Conservation (phyloP, 768 basidiomycete genomes). For the Auriscalpium microsporum region DNA sequence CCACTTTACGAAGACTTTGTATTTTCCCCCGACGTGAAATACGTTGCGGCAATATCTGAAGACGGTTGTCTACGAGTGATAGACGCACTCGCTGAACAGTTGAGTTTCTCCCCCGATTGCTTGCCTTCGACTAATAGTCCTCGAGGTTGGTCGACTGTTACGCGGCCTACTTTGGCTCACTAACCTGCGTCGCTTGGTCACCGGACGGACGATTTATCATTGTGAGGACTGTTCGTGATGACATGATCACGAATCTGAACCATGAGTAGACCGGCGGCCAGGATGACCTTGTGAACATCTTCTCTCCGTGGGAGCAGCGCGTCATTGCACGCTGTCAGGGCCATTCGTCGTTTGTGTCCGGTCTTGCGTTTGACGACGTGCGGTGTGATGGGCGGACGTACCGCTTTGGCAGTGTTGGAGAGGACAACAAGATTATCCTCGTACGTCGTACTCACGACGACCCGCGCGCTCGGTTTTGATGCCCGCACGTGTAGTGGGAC, state of each 20-base stretch:
- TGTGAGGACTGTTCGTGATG: constrained; percentile 28
- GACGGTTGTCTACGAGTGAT: constrained; percentile 89
- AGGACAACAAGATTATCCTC: constrained; percentile 90
- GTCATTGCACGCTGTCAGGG: constrained; percentile 95
- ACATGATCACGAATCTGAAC: neutral
- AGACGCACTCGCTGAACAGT: constrained; percentile 84
- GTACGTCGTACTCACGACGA: constrained; percentile 33
- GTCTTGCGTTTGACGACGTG: constrained; percentile 83
- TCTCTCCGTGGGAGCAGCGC: constrained; percentile 90
- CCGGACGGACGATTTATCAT: constrained; percentile 92
- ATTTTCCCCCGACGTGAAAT: constrained; percentile 89
- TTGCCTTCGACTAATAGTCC: neutral
- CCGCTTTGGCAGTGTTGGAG: constrained; percentile 91
- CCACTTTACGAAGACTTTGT: constrained; percentile 55
- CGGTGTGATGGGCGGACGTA: constrained; percentile 86
- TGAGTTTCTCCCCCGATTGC: constrained; percentile 17
- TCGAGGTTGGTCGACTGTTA: constrained; percentile 86
- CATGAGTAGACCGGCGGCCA: constrained; percentile 79
- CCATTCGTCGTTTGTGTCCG: constrained; percentile 89
- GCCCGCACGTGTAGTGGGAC: constrained; percentile 60
- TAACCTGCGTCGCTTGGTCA: constrained; percentile 91
- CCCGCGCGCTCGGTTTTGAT: too few relatives aligned
- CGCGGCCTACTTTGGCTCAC: constrained; percentile 87
- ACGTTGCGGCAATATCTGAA: constrained; percentile 84
- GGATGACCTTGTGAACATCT: constrained; percentile 92